phyloP scores from a whole-genome alignment of 1,139 yeast species.

The Scheffersomyces stambukii region DNA sequence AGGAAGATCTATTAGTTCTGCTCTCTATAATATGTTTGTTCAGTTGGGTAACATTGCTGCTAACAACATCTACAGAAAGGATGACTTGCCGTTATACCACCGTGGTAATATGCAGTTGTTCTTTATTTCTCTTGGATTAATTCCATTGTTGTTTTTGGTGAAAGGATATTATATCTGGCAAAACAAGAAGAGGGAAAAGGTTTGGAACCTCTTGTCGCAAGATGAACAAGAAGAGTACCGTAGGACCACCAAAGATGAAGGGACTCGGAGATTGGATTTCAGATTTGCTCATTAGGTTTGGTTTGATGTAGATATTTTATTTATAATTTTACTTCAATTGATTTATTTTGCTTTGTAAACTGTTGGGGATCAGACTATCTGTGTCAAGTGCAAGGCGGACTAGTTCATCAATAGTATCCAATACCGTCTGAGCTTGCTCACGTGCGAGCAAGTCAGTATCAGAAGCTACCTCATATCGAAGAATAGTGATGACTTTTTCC shows the following conservation, averaged over 20 bases:
- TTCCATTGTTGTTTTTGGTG: conserved; percentile 18
- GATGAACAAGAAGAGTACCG: conserved; percentile 47
- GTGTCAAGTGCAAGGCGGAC: conserved; percentile 14
- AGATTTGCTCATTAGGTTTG: conserved; percentile 19
- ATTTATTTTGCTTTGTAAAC: too few species aligned
- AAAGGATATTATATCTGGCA: conserved; percentile 43
- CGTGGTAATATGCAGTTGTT: conserved; percentile 43
- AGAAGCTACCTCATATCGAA: conserved; percentile 42
- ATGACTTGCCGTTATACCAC: conserved; percentile 56
- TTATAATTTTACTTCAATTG: too few species aligned
- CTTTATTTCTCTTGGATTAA: conserved; percentile 12
- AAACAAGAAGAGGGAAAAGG: conserved; percentile 39
- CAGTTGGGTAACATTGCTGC: conserved; percentile 52
- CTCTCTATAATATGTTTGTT: conserved; percentile 58
- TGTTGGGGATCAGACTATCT: too few species aligned
- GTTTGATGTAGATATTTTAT: too few species aligned
- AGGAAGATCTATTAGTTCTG: conserved; percentile 43
- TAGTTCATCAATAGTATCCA: conserved; percentile 40
- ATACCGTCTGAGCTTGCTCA: conserved; percentile 50
- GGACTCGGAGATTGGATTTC: conserved; percentile 56
- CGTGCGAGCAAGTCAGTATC: conserved; percentile 57
- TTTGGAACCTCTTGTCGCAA: conserved; percentile 45
- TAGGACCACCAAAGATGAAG: conserved; percentile 40
- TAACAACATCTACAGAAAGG: conserved; percentile 51
- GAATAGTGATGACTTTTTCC: conserved; percentile 31